Conservation (phyloP, 2,329 filamentous ascomycete species). For the Penicillium thymicola region DNA sequence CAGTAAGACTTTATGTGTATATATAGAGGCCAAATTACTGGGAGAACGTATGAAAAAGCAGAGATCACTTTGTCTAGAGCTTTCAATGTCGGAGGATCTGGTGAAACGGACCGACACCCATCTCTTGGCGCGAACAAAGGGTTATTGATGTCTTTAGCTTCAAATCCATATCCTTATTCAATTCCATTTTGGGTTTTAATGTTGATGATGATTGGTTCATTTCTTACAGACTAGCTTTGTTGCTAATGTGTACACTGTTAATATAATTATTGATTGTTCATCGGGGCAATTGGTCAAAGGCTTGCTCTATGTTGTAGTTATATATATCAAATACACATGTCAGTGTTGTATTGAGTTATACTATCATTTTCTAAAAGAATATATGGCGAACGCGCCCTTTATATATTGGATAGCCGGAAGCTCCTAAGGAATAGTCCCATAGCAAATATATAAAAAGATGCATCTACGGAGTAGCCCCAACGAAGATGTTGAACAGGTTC, state of each 20-base stretch:
- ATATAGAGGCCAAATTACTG: not conserved
- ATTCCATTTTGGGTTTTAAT: not conserved
- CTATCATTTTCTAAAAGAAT: no score
- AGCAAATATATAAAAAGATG: not conserved
- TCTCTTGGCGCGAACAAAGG: slow-evolving; percentile 10
- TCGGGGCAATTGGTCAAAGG: not conserved
- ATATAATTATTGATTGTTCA: not conserved
- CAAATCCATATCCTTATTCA: not conserved
- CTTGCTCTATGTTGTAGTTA: no score
- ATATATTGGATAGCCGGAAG: not conserved
- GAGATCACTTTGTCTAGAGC: not conserved
- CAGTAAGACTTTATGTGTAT: not conserved
- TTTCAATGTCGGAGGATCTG: not conserved
- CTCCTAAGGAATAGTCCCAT: not conserved
- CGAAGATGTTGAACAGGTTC: not conserved
- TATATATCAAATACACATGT: not conserved
- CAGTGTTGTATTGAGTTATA: no score
- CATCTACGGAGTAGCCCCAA: not conserved
- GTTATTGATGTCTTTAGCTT: not conserved
- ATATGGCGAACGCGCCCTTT: no score
- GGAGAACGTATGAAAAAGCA: not conserved
- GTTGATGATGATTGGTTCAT: no score
- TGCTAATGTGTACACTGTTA: not conserved
- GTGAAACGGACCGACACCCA: not conserved
- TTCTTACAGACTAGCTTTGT: not conserved